Conservation (phyloP, 2,329 filamentous ascomycete species). For the Pseudopyrenochaeta lycopersici region DNA sequence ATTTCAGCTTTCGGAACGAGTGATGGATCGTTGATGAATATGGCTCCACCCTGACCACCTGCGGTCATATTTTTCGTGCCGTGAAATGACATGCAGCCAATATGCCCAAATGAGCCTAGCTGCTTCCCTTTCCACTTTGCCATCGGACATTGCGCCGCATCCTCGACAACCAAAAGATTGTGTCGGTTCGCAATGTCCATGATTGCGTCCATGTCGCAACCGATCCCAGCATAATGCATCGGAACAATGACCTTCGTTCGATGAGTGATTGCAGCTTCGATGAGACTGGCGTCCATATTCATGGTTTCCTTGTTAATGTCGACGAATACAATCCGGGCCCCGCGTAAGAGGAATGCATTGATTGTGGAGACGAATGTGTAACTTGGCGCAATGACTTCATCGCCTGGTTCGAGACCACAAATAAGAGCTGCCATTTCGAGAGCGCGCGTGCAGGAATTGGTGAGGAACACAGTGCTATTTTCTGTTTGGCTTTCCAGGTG, state of each 20-base stretch:
- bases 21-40: not conserved
- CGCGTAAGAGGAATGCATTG: not conserved
- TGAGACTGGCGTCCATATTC: not conserved
- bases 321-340: not conserved
- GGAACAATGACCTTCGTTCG: not conserved
- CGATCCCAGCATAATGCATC: not conserved
- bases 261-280: not conserved
- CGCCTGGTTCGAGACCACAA: not conserved
- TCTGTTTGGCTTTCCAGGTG: not conserved
- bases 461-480: not conserved
- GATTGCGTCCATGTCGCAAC: not conserved
- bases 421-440: not conserved
- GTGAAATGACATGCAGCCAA: not conserved
- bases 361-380: not conserved
- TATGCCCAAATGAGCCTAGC: not conserved
- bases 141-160: not conserved
- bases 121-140: not conserved
- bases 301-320: not conserved
- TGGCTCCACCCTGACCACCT: not conserved
- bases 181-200: not conserved
- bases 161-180: not conserved
- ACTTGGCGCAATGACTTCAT: not conserved
- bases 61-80: not conserved
- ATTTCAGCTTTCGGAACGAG: not conserved
- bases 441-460: not conserved